Conservation (phyloP, 1,139 yeast genomes). For the Yamadazyma aaseri region DNA sequence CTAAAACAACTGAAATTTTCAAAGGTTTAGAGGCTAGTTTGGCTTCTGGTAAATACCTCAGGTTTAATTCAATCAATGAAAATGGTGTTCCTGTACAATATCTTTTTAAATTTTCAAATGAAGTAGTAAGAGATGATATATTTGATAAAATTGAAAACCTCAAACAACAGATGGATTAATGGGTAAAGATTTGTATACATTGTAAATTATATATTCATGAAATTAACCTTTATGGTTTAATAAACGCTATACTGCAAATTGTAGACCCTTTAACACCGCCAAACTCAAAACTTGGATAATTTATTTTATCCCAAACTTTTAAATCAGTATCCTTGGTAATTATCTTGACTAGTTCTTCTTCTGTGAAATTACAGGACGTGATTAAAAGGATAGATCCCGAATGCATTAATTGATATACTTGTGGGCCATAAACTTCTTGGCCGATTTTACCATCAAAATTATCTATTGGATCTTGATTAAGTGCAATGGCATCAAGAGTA, state of each 20-base stretch:
- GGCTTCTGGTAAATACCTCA: conserved; percentile 72
- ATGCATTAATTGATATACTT: conserved; percentile 57
- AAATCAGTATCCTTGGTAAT: conserved; percentile 44
- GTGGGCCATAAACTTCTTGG: conserved; percentile 60
- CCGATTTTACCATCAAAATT: conserved; percentile 48
- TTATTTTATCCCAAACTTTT: conserved; percentile 58
- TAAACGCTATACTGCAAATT: conserved; percentile 82
- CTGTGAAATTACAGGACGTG: conserved; percentile 95
- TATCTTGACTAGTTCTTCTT: conserved; percentile 61
- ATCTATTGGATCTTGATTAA: conserved; percentile 56
- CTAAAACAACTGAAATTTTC: conserved; percentile 53
- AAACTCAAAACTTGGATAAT: conserved; percentile 80
- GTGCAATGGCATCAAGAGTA: conserved; percentile 93
- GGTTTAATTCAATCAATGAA: conserved; percentile 54
- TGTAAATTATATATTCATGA: not conserved
- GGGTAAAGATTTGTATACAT: not conserved
- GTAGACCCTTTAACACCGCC: conserved; percentile 89
- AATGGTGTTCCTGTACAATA: conserved; percentile 74
- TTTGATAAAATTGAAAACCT: conserved; percentile 49
- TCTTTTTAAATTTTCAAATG: conserved; percentile 69
- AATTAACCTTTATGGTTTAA: not conserved
- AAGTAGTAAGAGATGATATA: conserved; percentile 59
- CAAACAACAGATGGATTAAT: conserved; percentile 18
- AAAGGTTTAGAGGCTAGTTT: conserved; percentile 87
- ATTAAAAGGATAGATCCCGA: conserved; percentile 63